Conservation (phyloP, 1,284 basidiomycete genomes). For the Leucoagaricus sp. region DNA sequence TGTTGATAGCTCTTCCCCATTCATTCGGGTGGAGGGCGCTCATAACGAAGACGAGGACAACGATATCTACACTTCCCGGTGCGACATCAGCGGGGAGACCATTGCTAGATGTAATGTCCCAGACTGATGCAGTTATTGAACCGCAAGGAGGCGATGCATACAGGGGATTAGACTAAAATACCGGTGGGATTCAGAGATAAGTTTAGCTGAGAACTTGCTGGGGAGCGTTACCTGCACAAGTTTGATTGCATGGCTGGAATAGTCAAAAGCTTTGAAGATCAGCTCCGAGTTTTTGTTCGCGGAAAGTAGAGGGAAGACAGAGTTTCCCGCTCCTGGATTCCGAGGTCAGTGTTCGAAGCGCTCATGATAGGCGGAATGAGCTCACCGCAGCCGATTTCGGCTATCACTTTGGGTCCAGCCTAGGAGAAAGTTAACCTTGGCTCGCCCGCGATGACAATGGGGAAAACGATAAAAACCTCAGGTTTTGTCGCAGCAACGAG, state of each 20-base stretch:
- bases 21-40: slow-evolving; percentile 94
- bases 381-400: slow-evolving; percentile 7
- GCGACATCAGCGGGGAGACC: slow-evolving; percentile 66
- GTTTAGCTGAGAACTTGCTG: slow-evolving; percentile 1
- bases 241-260: slow-evolving; percentile 86
- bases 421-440: slow-evolving; percentile 29
- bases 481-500: slow-evolving; percentile 69
- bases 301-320: slow-evolving; percentile 86
- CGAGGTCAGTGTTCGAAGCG: background rate
- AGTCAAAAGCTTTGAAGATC: slow-evolving; percentile 83
- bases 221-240: slow-evolving; percentile 72
- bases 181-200: slow-evolving; percentile 31
- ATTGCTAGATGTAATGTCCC: slow-evolving; percentile 80
- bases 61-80: slow-evolving; percentile 78
- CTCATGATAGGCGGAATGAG: too few species aligned
- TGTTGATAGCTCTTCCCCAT: slow-evolving; percentile 86
- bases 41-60: slow-evolving; percentile 94
- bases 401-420: slow-evolving; percentile 75
- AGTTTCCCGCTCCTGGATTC: slow-evolving; percentile 83
- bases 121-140: slow-evolving; percentile 79
- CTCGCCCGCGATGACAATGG: background rate
- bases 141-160: slow-evolving; percentile 72
- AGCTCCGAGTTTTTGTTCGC: slow-evolving; percentile 85
- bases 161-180: slow-evolving; percentile 58
- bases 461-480: slow-evolving; percentile 48